These are phyloP conservation scores for Staphylotrichum tortipilum DNA, from an alignment of 495 filamentous ascomycete species.

Conservation along the genomic window DNA sequence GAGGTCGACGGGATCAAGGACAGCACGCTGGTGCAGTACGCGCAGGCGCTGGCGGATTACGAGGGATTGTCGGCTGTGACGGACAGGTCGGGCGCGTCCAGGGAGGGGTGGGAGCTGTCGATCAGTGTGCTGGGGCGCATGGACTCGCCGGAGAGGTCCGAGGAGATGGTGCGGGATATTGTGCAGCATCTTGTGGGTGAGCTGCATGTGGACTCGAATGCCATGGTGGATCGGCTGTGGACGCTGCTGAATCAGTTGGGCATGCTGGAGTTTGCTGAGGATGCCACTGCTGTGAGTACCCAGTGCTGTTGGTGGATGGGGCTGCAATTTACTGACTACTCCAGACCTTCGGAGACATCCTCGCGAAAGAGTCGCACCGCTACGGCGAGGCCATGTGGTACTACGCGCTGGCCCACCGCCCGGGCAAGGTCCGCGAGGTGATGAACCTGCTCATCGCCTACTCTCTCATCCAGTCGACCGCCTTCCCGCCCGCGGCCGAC, in stretches of 20 bases:
- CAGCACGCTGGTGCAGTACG: slow-evolving; percentile 65
- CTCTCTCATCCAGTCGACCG: slow-evolving; percentile 72
- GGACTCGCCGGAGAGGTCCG: slow-evolving; percentile 53
- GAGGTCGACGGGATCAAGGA: slow-evolving; percentile 53
- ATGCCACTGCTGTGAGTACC: slow-evolving; percentile 59
- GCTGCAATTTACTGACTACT: slow-evolving; percentile 13
- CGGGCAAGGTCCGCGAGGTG: slow-evolving; percentile 68
- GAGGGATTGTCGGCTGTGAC: slow-evolving; percentile 26
- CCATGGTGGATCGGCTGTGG: slow-evolving; percentile 68
- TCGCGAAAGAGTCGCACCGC: slow-evolving; percentile 54
- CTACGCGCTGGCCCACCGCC: slow-evolving; percentile 69
- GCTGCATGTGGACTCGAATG: slow-evolving; percentile 54
- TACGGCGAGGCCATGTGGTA: slow-evolving; percentile 79
- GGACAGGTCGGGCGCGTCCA: slow-evolving; percentile 27
- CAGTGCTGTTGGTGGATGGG: background rate
- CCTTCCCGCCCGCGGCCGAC: slow-evolving; percentile 58
- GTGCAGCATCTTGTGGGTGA: slow-evolving; percentile 51
- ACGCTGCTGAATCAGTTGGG: slow-evolving; percentile 58
- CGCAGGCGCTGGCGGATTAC: slow-evolving; percentile 44
- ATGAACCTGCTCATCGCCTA: slow-evolving; percentile 79
- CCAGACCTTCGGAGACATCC: slow-evolving; percentile 68
- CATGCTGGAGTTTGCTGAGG: slow-evolving; percentile 60
- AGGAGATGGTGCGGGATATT: slow-evolving; percentile 51
- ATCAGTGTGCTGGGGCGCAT: slow-evolving; percentile 68
- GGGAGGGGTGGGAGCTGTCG: slow-evolving; percentile 80